Percentiles rank a stretch among this genome's conserved stretches.
These are phyloP conservation scores for Entelexis paramagnoliae DNA, from an alignment of 1,139 yeast species.

Conservation along the genomic window DNA sequence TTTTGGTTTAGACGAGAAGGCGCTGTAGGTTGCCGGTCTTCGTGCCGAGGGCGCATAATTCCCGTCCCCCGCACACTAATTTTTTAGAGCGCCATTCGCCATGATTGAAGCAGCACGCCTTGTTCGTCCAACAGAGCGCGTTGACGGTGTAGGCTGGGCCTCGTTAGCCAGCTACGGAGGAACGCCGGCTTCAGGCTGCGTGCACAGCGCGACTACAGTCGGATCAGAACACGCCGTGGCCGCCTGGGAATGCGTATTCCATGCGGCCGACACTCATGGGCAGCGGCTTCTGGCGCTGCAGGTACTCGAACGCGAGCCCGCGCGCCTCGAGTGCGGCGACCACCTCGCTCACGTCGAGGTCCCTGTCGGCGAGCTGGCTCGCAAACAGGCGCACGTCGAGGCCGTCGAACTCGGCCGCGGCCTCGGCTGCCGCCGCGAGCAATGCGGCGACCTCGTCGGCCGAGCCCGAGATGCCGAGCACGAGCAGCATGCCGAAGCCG, in stretches of 20 bases:
- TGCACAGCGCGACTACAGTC: too few relatives aligned
- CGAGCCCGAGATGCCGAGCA: slow-evolving; percentile 18
- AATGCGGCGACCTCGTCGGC: slow-evolving; percentile 17
- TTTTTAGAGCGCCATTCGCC: too few relatives aligned
- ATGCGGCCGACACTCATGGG: slow-evolving; percentile 14
- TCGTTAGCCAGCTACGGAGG: too few relatives aligned
- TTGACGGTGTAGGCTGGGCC: too few relatives aligned
- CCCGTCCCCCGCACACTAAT: too few relatives aligned
- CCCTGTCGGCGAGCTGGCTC: slow-evolving; percentile 7
- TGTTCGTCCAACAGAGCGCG: too few relatives aligned
- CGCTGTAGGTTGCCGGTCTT: too few relatives aligned
- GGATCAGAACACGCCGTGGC: slow-evolving; percentile 9
- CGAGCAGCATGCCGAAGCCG: slow-evolving; percentile 3
- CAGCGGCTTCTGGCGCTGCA: slow-evolving; percentile 6
- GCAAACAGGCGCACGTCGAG: slow-evolving; percentile 12
- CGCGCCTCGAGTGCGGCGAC: slow-evolving; percentile 9
- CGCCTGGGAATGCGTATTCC: slow-evolving; percentile 15
- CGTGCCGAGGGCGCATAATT: too few relatives aligned
- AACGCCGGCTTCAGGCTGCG: too few relatives aligned
- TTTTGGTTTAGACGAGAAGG: too few relatives aligned
- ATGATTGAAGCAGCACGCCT: too few relatives aligned
- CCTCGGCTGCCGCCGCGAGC: slow-evolving; percentile 11
- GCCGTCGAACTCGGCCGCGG: slow-evolving; percentile 11
- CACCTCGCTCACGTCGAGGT: slow-evolving; percentile 8
- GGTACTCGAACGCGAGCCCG: neutral